Conservation (phyloP, 2,329 filamentous ascomycete genomes). For the Sporothrix protearum region DNA sequence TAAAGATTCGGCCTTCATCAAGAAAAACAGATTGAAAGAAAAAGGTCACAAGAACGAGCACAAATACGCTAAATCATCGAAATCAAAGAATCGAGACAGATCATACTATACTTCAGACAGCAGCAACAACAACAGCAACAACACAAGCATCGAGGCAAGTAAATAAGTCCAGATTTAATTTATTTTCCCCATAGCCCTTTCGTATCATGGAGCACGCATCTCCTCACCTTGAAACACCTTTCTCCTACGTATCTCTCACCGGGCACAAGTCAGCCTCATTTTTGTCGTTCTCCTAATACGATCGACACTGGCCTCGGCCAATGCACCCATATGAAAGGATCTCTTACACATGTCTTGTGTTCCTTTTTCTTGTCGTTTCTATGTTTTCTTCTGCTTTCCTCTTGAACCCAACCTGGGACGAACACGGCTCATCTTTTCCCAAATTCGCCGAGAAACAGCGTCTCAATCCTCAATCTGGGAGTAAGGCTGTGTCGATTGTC, state of each 20-base stretch:
- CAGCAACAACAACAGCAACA: not conserved
- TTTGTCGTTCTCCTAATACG: not conserved
- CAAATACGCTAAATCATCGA: not conserved
- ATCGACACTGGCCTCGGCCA: not conserved
- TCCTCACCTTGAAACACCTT: constrained; percentile 1
- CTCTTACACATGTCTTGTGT: not conserved
- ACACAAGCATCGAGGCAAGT: not conserved
- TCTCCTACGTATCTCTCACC: not conserved
- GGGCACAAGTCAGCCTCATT: not conserved
- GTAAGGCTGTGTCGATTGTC: constrained; percentile 2
- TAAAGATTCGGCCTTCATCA: no score
- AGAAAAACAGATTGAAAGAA: not conserved
- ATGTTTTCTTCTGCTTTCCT: constrained; percentile 1
- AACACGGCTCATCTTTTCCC: not conserved
- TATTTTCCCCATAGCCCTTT: not conserved
- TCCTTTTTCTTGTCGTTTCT: not conserved
- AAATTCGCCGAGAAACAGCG: not conserved
- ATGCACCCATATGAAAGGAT: not conserved
- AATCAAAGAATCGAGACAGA: not conserved
- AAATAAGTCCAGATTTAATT: no score
- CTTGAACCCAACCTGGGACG: not conserved
- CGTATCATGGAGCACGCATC: not conserved
- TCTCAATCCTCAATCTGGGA: not conserved
- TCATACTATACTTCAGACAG: not conserved
- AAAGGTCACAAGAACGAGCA: not conserved